Base-by-base conservation (phyloP, 1,284 basidiomycete species). In the Spongiforma sp. region DNA sequence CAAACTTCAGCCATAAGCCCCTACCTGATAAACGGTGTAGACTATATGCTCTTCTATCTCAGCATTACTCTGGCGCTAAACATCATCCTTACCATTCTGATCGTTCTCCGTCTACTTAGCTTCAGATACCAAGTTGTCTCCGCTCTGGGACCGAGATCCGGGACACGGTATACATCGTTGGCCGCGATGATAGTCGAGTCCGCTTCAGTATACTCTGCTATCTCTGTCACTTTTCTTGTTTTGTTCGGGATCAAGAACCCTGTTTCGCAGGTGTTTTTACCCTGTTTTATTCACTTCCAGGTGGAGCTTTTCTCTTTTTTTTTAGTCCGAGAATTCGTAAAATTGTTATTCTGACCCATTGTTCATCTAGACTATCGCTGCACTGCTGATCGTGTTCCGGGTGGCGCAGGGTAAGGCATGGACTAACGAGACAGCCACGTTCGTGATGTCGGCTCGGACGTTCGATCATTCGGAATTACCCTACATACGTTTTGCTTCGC, bases 121-220 rank as follows among this genome's bases (percentile, higher is more conserved):
- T 53, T 53, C 50, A 53, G 50, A 53, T 53, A 53, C 30, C 50
- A 53, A 19, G 32, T 53, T 24, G 50, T 53, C 32, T 53, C 50
- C 11, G 2, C 32, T 8, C 28, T 32, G 50, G 50, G 50, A 53
- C 50, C 50, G 50, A 53, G 15, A 32, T 53, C 28, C 50, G 50
- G 50, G 32, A 53, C 50, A 53, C 50, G 32, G 10, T 53, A 53
- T 21, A 53, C 50, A 14, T 53, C 50, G 32, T 14, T 53, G 19
- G 50, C 50, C n/a, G 50, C 50, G 30, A 53, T 53, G 50, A 53
- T 53, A 3, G 32, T 53, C 28, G 41, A 43, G 19, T 43, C 41
- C 12, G 41, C 41, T 21, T 11, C 41, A 43, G 6, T 43, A 15
- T 43, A 43, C 21, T 43, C 41, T 19, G 17, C 41, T 19, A 21